These are phyloP conservation scores for Quercus aquifolioides DNA, from an alignment of 306 rosid genomes.

Conservation along the genomic window DNA sequence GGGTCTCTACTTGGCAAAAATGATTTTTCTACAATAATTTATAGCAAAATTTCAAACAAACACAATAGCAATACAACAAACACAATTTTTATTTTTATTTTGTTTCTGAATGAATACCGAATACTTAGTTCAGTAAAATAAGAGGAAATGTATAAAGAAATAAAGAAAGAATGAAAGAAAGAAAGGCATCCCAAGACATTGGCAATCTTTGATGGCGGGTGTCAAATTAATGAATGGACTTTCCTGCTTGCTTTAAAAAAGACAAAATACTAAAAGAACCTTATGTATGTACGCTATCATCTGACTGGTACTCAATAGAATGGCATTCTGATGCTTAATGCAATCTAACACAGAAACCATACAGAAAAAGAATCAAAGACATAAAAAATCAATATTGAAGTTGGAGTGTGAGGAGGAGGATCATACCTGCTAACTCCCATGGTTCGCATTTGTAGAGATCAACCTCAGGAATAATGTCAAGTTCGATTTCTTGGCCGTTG, in stretches of 20 bases:
- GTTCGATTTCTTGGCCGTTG: conserved; percentile 90
- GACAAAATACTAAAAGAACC: not conserved
- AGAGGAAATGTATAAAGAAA: no score
- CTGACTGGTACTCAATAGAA: no score
- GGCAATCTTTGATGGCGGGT: no score
- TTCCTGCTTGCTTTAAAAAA: no score
- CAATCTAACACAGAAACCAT: not conserved
- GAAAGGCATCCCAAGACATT: no score
- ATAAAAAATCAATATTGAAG: not conserved
- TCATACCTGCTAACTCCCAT: conserved; percentile 91
- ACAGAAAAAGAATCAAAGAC: not conserved
- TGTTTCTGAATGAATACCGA: no score
- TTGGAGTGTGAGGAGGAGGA: not conserved
- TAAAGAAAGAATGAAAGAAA: no score
- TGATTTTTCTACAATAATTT: conserved; percentile 62
- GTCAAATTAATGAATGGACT: no score
- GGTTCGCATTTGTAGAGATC: conserved; percentile 99
- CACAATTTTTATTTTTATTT: no score
- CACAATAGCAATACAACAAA: not conserved
- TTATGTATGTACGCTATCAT: not conserved
- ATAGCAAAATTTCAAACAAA: not conserved
- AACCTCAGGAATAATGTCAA: conserved; percentile 95
- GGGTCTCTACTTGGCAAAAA: conserved; percentile 96
- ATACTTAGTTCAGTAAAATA: no score
- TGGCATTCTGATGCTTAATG: no score